These are phyloP conservation scores for Wallacemonas sp. DNA, from an alignment of 208 protist genomes.

Conservation along the genomic window DNA sequence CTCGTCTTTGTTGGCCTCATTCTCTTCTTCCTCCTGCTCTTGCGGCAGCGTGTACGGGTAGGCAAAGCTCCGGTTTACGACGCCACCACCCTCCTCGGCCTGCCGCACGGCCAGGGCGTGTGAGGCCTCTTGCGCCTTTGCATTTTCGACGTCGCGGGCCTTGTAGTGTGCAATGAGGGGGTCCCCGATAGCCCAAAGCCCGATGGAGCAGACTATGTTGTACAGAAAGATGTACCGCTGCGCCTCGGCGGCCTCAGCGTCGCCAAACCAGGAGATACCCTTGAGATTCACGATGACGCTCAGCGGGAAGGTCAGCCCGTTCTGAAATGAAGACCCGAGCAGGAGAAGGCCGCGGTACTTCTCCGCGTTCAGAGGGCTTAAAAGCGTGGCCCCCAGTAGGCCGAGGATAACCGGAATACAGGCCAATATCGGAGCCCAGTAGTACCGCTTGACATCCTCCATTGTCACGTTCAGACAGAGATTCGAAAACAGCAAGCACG, in stretches of 20 bases:
- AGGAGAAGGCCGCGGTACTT: constrained; percentile 57
- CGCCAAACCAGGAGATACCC: constrained; percentile 57
- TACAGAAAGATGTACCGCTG: constrained; percentile 73
- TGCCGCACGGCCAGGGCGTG: not conserved
- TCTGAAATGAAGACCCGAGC: constrained; percentile 71
- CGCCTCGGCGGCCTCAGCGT: constrained; percentile 24
- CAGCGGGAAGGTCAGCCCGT: constrained; percentile 63
- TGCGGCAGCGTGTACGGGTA: constrained; percentile 23
- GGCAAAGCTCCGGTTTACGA: constrained; percentile 23
- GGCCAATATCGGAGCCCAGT: constrained; percentile 62
- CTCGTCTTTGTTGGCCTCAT: too few relatives aligned
- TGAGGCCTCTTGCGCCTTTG: not conserved
- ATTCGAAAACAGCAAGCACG: constrained; percentile 70
- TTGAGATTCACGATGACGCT: constrained; percentile 60
- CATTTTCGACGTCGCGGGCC: not conserved
- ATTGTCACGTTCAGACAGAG: constrained; percentile 63
- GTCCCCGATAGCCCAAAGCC: constrained; percentile 54
- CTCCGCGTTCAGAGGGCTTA: constrained; percentile 26
- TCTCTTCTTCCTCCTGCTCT: not conserved
- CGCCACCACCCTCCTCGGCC: not conserved
- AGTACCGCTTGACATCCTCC: constrained; percentile 45
- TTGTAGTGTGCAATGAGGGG: constrained; percentile 37
- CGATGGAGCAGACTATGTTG: constrained; percentile 64
- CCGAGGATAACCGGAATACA: constrained; percentile 45
- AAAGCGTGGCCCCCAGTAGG: constrained; percentile 22